Conservation (phyloP, 352 stramenopile species). For the Pythium graminicola region DNA sequence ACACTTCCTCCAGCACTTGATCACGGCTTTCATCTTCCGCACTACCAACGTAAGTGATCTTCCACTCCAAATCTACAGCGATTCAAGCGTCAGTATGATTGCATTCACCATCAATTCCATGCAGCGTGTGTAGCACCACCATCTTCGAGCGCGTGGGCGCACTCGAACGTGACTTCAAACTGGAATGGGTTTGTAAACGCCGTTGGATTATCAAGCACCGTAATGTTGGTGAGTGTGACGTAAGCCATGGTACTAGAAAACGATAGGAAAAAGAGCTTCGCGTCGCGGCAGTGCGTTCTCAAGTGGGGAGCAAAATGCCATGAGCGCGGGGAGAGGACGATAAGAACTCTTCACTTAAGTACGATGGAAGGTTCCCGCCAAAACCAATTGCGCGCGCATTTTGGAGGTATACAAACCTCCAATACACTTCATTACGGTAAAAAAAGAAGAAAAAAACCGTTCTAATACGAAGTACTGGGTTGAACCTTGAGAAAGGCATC, state of each 20-base stretch:
- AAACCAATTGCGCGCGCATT: constrained; percentile 11
- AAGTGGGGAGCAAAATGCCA: constrained; percentile 18
- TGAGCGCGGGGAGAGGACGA: constrained; percentile 11
- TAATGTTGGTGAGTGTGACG: constrained; percentile 90
- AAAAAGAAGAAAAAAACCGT: constrained; percentile 2
- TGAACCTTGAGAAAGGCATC: constrained; percentile 43
- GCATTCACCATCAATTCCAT: background rate
- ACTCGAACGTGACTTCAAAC: constrained; percentile 99
- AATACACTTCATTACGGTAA: constrained; percentile 5
- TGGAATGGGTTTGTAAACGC: constrained; percentile 98
- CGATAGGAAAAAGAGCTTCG: background rate
- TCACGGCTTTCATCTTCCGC: constrained; percentile 94
- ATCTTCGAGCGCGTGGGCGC: constrained; percentile 93
- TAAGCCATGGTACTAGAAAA: constrained; percentile 52
- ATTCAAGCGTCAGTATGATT: background rate
- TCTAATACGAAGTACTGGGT: constrained; percentile 15
- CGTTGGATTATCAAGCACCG: constrained; percentile 98
- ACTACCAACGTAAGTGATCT: constrained; percentile 98
- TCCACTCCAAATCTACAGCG: constrained; percentile 97
- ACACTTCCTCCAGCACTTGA: constrained; percentile 97
- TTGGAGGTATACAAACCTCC: constrained; percentile 19
- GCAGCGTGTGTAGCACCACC: constrained; percentile 33
- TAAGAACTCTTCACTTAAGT: constrained; percentile 20
- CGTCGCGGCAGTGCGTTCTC: constrained; percentile 2
- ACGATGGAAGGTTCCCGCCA: constrained; percentile 26